These are phyloP conservation scores for Didymella segeticola DNA, from an alignment of 2,329 filamentous ascomycete genomes.

Conservation along the genomic window DNA sequence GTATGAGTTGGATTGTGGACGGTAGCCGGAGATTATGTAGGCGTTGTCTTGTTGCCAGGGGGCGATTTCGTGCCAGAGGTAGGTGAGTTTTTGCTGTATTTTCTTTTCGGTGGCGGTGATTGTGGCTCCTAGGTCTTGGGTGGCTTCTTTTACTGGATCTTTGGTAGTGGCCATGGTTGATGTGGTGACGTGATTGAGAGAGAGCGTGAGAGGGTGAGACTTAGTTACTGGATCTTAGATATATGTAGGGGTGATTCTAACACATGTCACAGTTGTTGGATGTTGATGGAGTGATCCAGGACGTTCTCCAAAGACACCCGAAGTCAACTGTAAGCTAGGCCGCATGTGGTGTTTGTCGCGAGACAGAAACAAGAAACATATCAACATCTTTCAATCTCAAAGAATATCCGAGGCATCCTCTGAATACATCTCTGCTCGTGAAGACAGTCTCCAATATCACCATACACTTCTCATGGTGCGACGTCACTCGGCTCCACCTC, in stretches of 20 bases:
- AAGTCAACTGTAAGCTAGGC: slow-evolving; percentile 14
- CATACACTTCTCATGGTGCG: not conserved
- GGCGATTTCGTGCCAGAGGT: slow-evolving; percentile 52
- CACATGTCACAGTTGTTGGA: not conserved
- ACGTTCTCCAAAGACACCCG: slow-evolving; percentile 2
- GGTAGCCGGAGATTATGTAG: slow-evolving; percentile 71
- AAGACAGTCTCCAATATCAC: not conserved
- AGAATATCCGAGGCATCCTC: not conserved
- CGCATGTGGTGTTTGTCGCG: slow-evolving; percentile 21
- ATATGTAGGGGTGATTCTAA: not conserved
- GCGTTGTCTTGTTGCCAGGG: slow-evolving; percentile 68
- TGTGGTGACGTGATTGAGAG: not conserved
- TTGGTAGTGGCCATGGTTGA: slow-evolving; percentile 34
- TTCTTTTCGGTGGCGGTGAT: slow-evolving; percentile 38
- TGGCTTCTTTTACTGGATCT: slow-evolving; percentile 18
- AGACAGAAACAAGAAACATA: not conserved
- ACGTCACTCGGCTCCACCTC: slow-evolving; percentile 10
- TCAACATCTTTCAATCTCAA: not conserved
- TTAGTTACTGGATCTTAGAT: not conserved
- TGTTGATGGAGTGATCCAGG: not conserved
- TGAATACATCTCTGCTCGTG: not conserved
- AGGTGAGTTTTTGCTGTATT: slow-evolving; percentile 57
- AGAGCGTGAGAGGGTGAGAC: not conserved
- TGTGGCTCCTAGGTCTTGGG: too few relatives aligned
- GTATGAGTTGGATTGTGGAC: slow-evolving; percentile 68